Base-by-base conservation (phyloP, 495 filamentous ascomycete species). In the Astrothelium subdiscretum region DNA sequence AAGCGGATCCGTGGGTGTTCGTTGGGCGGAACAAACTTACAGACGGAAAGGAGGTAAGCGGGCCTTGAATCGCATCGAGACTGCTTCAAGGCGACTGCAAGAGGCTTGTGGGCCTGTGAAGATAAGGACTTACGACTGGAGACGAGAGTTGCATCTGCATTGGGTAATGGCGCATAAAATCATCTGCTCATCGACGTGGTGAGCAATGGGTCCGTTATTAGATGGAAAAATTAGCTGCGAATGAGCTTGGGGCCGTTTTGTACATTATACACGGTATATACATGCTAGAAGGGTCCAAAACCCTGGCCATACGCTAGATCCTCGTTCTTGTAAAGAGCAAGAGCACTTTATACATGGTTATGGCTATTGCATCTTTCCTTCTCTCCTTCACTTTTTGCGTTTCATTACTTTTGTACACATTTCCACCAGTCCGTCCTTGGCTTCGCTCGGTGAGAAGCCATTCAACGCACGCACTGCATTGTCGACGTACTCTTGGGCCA, bases 351-450 rank as follows among this genome's bases (percentile, higher is more conserved):
- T 54, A 54, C 48, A 54, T 27, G 48, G 11, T n/a, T 27, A 26
- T 5, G 48, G 5, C 10, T 15, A 54, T 3, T 29, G 15, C 29
- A 11, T 11, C 6, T 20, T 15, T 20, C 24, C 29, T 54, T 26
- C 24, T 54, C 43, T 20, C 11, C 20, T 32, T 64, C 35, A 98
- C 71, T 96, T 96, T 70, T 90, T 82, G 68, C 94, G 82, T 70
- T 90, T 87, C 77, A 96, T 81, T 1, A 91, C 90, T 77, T 96
- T 96, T 69, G 86, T 82, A 65, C 91, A 92, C 87, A 97, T 96
- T 64, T 96, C 90, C 66, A 94, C 80, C 59, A 98, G 78, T 8
- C 91, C 92, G 26, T 86, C 79, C 76, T 95, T 96, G 42, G 95
- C 94, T 62, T 97, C 94, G 68, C 90, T 89, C 59, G 91, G 87